Evolutionary conservation across 495 filamentous ascomycete species (phyloP), one percentile per base, ranked within the genome.

Genomic region (Daldinia bambusicola): DNA sequence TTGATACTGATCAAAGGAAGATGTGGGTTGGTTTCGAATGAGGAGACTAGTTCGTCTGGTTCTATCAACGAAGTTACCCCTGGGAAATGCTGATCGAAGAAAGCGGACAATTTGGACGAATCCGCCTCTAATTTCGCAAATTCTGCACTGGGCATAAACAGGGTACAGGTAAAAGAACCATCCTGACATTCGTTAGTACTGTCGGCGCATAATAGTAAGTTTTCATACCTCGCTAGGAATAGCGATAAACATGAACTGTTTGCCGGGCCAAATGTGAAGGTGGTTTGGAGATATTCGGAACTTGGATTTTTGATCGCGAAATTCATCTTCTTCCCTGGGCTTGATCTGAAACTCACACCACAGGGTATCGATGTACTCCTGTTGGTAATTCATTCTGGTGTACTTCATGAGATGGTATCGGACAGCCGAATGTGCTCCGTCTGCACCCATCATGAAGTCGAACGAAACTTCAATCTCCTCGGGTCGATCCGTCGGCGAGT

Each of bases 321-420:
- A 64, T 4, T 69, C 48, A 2, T 63, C 22, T 5, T 55, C 67
- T 22, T 76, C 64, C 37, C 71, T 77, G 3, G 82, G 75, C 1
- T 86, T 82, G 65, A 99, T 95, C 45, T 89, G 89, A 77, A 98
- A 97, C 71, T 99, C 96, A 81, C 95, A 97, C 95, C 95, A 99
- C 8, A 98, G 81, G 0, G 95, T 95, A 78, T 97, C 94, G 79
- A 99, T 94, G 76, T 99, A 99, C 75, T 94, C 89, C 77, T 99
- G 95, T 64, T 94, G 86, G 74, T 97, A 98, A 76, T 93, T 86
- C 84, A 98, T 92, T 6, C 92, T 88, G 4, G 89, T 85, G 74
- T 84, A 97, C 80, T 97, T 97, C 93, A 98, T 98, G 81, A 98
- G 84, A 75, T 98, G 92, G 78, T 91, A 95, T 50, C 95, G 84